phyloP scores from a whole-genome alignment of 305 asterid species.

The Solanum hybrid region DNA sequence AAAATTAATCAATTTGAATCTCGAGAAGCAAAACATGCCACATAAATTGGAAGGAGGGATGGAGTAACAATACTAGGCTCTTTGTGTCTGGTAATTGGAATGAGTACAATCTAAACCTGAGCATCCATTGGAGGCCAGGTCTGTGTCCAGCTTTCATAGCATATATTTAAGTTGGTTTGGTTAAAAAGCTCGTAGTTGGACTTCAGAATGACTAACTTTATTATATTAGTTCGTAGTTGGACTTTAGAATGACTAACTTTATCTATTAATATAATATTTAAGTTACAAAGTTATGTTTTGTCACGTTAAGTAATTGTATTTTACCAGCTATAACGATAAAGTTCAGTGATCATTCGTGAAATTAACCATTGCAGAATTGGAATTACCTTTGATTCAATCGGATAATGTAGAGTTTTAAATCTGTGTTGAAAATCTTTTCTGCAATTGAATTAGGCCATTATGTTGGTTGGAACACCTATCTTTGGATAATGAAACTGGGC shows the following conservation, averaged over 20 bases:
- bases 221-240: not conserved
- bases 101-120: not conserved
- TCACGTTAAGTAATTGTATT: not conserved
- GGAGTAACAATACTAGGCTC: not conserved
- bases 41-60: not conserved
- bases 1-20: not conserved
- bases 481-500: constrained; percentile 82
- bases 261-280: not conserved
- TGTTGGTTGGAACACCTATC: constrained; percentile 90
- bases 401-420: not conserved
- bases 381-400: not conserved
- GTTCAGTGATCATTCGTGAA: not conserved
- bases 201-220: not conserved
- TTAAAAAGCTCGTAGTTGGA: not conserved
- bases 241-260: not conserved
- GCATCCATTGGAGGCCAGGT: not conserved
- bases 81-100: not conserved
- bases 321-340: not conserved
- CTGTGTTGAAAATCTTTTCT: not conserved
- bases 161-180: not conserved
- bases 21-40: not conserved
- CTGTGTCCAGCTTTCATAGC: not conserved
- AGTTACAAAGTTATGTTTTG: not conserved
- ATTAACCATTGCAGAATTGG: not conserved
- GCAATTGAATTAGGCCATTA: constrained; percentile 49